Evolutionary conservation across 1,284 basidiomycete species (phyloP), one percentile per base, ranked within the genome.

Genomic region (Baeospora myosura): DNA sequence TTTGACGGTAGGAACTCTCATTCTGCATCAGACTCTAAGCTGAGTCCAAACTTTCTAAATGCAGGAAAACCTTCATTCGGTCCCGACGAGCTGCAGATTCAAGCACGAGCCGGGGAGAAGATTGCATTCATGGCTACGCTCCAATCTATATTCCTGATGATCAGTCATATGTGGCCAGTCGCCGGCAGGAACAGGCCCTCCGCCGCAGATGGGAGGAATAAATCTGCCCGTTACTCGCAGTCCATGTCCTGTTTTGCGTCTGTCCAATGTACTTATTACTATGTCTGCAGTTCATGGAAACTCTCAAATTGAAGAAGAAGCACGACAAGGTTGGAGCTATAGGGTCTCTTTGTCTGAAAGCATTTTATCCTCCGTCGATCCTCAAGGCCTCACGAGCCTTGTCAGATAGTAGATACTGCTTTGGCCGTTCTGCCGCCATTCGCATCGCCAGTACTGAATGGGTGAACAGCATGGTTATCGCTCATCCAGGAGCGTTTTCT

Each of bases 271-370:
- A 10, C 10, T 29, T 37, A 18, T 21, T 41, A 3, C n/a, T n/a
- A n/a, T n/a, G 12, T 35, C 21, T 23, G 11, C 36, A 79, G 76
- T 74, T 78, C 53, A 64, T 77, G 14, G 46, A 57, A 26, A 62
- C 66, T 37, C 49, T 83, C 10, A 66, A 68, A 42, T 59, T 60
- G 6, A 66, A 76, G 45, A 74, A 72, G 49, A 64, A 69, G 21
- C 81, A 82, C 52, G 63, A 68, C 25, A 73, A 70, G 39, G 52
- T 86, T 34, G 81, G 80, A 2, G 73, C 70, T 2, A 67, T 81
- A 23, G 82, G 82, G 72, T 78, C 52, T 25, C n/a, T n/a, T n/a
- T n/a, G n/a, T n/a, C n/a, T n/a, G n/a, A 54, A 44, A 10, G 23
- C 23, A 28, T 25, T 18, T 10, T 28, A 12, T 21, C 18, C 14